Evolutionary conservation across 2,329 filamentous ascomycete species (phyloP), one percentile per base, ranked within the genome.

Genomic region (Mycocentrospora acerina): DNA sequence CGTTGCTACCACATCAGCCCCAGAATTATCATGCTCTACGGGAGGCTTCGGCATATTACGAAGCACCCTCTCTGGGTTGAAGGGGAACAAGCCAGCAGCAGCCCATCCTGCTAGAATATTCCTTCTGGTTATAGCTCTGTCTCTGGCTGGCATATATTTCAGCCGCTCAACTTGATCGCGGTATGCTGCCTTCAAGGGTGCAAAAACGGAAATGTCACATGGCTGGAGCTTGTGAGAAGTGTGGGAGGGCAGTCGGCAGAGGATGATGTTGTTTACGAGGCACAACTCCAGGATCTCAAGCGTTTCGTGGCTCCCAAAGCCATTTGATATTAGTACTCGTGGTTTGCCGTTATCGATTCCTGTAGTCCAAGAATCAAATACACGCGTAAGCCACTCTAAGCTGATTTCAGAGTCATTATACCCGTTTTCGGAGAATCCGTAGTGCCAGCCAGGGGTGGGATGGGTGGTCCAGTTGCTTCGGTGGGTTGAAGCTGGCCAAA

Each of bases 321-420:
- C 51, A 39, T 71, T 53, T 14, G 40, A 62, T 13, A 69, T 65
- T 16, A 69, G 50, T 4, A 68, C 37, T 1, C 62, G 59, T 44
- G 52, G 63, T 39, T 55, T 62, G 8, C 49, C 24, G 16, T 64
- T 49, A 38, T 60, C 64, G 35, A 35, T 40, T 32, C 35, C 48
- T 49, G 51, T 60, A 6, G 62, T 69, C 44, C 62, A 24, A 10
- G 59, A 61, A 44, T 70, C 44, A 48, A 69, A 69, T 4, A 70
- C 46, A 32, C 38, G 48, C 39, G 46, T 60, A n/a, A 69, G 42
- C 65, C 52, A 70, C 38, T 69, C 39, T 7, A 67, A 49, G 46
- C 56, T 68, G 19, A 68, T 66, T 15, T 59, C 50, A 8, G 54
- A 64, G 41, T 68, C 41, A 27, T 44, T 51, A 40, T 61, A 60